Conservation (phyloP, 1,284 basidiomycete genomes). For the Moesziomyces globuligerus region DNA sequence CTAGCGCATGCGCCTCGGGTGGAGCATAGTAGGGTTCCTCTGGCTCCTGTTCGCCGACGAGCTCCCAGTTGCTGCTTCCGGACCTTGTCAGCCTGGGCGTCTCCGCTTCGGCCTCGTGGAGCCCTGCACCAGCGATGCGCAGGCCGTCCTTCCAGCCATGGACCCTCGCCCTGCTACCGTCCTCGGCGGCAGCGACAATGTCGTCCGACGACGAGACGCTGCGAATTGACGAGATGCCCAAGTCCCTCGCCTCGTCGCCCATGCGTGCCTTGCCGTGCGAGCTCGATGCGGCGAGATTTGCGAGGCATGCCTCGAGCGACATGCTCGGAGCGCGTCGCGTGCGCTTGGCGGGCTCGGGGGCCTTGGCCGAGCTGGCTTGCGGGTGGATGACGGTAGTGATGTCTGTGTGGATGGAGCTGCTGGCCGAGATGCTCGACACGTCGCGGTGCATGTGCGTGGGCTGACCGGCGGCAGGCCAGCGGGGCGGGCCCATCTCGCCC, state of each 20-base stretch:
- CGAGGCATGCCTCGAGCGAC: conserved; percentile 45
- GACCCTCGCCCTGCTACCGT: conserved; percentile 25
- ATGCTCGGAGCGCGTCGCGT: conserved; percentile 37
- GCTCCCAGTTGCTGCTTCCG: conserved; percentile 48
- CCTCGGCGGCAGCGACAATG: conserved; percentile 15
- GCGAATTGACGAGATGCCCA: conserved; percentile 44
- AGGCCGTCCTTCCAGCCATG: conserved; percentile 48
- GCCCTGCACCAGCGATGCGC: conserved; percentile 33
- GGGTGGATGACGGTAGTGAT: conserved; percentile 47
- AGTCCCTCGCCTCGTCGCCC: conserved; percentile 30
- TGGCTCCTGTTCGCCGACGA: conserved; percentile 31
- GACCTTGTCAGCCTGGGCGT: conserved; percentile 20
- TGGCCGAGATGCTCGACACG: conserved; percentile 37
- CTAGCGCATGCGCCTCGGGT: conserved; percentile 16
- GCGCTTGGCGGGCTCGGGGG: conserved; percentile 20
- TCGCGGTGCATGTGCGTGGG: conserved; percentile 18
- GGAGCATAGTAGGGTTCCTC: conserved; percentile 11
- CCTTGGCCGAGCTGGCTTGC: neutral
- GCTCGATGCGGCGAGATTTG: conserved; percentile 35
- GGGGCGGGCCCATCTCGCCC: conserved; percentile 50
- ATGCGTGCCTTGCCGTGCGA: conserved; percentile 29
- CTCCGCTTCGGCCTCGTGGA: conserved; percentile 13
- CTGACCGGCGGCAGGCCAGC: conserved; percentile 34
- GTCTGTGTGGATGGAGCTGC: conserved; percentile 44
- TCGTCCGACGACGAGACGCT: conserved; percentile 36